Base-by-base conservation (phyloP, 2,329 filamentous ascomycete species). In the Dissoconium aciculare region DNA sequence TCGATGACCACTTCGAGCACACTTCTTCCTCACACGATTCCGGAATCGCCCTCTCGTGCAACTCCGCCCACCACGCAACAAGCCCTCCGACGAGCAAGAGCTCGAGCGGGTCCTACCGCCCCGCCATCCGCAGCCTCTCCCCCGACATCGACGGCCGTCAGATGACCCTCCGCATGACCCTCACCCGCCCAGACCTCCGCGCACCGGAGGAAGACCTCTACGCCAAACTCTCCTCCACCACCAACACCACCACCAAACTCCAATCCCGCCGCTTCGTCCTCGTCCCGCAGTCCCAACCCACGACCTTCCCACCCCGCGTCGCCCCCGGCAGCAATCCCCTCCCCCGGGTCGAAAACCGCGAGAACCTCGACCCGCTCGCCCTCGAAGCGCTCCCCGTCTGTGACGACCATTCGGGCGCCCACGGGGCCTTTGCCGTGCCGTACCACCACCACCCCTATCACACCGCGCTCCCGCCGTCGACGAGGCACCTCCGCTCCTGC, bases 161-260 rank as follows among this genome's bases (percentile, higher is more conserved):
- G 54, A 94, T 94, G 85, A 95, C 89, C 3, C 59, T 95, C 28
- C 80, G 85, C 28, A 92, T 95, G 84, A 95, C 87, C 0, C 67
- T 95, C 32, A 95, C 89, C 3, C 67, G 85, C 27, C 81, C 84
- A 0, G 87, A 95, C 51, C 66, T 95, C 28, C 74, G 84, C 25
- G 75, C 76, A 4, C 66, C 75, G 39, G 78, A 87, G 38, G 71
- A 77, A 8, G 66, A 75, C 37, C 65, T 81, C 11, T 81, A 84
- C 45, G 73, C 73, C 25, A n/a, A n/a, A n/a, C n/a, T n/a, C n/a
- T n/a, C n/a, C n/a, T n/a, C n/a, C n/a, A n/a, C n/a, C n/a, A n/a
- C n/a, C n/a, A n/a, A n/a, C n/a, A n/a, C n/a, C n/a, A n/a, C n/a
- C n/a, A n/a, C n/a, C n/a, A n/a, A n/a, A n/a, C n/a, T n/a, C n/a